phyloP scores from a whole-genome alignment of 305 asterid species.

The Fraxinus xanthoxyloides region DNA sequence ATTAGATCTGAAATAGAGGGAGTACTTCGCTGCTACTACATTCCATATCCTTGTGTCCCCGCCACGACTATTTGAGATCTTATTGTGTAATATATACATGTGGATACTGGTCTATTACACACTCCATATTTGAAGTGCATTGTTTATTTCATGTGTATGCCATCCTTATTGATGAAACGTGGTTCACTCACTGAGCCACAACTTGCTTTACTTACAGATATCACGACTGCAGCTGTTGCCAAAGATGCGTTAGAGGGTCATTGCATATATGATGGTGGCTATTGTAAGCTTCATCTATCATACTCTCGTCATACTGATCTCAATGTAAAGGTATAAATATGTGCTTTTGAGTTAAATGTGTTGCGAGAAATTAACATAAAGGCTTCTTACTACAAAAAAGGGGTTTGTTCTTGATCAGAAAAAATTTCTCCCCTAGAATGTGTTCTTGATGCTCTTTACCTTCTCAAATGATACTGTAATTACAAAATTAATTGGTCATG shows the following conservation, averaged over 20 bases:
- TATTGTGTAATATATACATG: background rate
- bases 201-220: constrained; percentile 41
- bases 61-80: background rate
- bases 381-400: constrained; percentile 20
- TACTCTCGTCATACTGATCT: constrained; percentile 97
- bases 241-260: constrained; percentile 83
- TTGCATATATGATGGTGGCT: constrained; percentile 97
- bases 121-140: background rate
- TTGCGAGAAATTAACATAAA: constrained; percentile 21
- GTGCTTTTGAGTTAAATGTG: constrained; percentile 35
- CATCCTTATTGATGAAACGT: background rate
- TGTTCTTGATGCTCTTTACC: constrained; percentile 27
- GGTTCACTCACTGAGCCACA: constrained; percentile 13
- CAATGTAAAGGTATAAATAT: constrained; percentile 73
- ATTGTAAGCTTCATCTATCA: constrained; percentile 96
- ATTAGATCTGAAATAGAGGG: background rate
- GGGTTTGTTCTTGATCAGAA: constrained; percentile 4
- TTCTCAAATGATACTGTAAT: constrained; percentile 1
- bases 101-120: background rate
- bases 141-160: background rate
- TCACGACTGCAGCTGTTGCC: constrained; percentile 63
- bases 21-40: background rate
- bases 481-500: constrained; percentile 12
- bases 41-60: background rate
- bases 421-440: constrained; percentile 20